Evolutionary conservation across 768 basidiomycete species (phyloP), one percentile per base, ranked within the genome.

Genomic region (Goffeauzyma gilvescens): DNA sequence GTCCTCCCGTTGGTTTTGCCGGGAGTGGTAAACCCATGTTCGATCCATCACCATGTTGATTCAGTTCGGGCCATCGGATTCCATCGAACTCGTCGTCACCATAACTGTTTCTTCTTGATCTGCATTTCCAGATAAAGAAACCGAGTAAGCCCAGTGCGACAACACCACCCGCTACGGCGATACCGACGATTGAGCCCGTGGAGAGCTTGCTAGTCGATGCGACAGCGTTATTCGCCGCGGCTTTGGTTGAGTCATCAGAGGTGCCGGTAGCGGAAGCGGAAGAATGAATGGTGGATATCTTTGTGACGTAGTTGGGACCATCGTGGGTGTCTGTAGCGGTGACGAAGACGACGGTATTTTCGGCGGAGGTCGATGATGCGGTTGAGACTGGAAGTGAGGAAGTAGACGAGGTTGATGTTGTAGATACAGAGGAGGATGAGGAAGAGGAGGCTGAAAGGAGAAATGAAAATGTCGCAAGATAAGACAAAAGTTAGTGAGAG

Each of bases 51-150:
- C 61, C 61, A 44, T 63, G 61, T 38, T 54, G 44, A 43, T 63
- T 60, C 13, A 63, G 51, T 36, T 63, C 61, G 18, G 61, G 61
- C 59, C 61, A 63, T 40, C 57, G 44, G 48, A 63, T 63, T 25
- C 52, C 61, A 32, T 63, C 61, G 17, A 14, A 43, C 46, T 43
- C 33, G 43, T 41, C 55, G 33, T 60, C 57, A 3, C 49, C 44
- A 9, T 34, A 43, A 48, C 34, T 55, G 44, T 40, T 53, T 50
- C 17, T 41, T 34, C 53, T 55, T 59, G 49, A 59, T 52, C n/a
- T n/a, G n/a, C n/a, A n/a, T 24, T 59, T 50, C 59, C 59, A 63
- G 13, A 63, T 43, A 5, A 57, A 49, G 47, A 57, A 56, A 3
- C 47, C 46, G 28, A 54, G 49, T 30, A 63, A 44, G 24, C 37